Conservation (phyloP, 768 basidiomycete genomes). For the Tulasnella sp. region DNA sequence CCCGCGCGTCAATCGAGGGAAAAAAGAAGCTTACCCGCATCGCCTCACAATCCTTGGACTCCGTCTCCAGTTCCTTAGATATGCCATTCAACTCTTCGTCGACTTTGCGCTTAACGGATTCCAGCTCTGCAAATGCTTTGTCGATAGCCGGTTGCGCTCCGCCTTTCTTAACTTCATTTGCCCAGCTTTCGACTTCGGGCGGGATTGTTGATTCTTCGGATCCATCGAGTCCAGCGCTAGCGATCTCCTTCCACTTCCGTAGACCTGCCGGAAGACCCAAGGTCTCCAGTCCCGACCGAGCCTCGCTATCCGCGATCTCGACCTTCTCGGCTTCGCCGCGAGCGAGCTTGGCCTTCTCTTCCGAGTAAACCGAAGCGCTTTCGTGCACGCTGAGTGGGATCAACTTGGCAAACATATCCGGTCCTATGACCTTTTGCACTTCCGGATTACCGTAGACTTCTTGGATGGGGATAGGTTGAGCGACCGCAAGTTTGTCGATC, state of each 20-base stretch:
- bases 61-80: constrained; percentile 60
- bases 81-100: constrained; percentile 49
- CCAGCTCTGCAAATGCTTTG: constrained; percentile 46
- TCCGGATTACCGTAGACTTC: constrained; percentile 86
- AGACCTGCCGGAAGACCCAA: constrained; percentile 67
- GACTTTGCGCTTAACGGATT: constrained; percentile 45
- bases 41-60: constrained; percentile 78
- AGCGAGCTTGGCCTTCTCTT: constrained; percentile 95
- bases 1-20: neutral
- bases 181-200: constrained; percentile 57
- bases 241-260: constrained; percentile 56
- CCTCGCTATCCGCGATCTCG: constrained; percentile 73
- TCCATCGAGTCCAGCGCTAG: constrained; percentile 43
- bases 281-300: constrained; percentile 64
- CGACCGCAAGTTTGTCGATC: constrained; percentile 75
- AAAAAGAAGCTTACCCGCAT: constrained; percentile 38
- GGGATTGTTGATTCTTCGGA: constrained; percentile 49
- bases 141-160: constrained; percentile 62
- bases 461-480: constrained; percentile 81
- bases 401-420: constrained; percentile 76
- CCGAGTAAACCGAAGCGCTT: constrained; percentile 91
- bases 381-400: constrained; percentile 93
- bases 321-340: constrained; percentile 80
- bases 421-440: constrained; percentile 89
- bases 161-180: constrained; percentile 56